Conservation (phyloP, 805 yeast genomes). For the Metschnikowia proteae region DNA sequence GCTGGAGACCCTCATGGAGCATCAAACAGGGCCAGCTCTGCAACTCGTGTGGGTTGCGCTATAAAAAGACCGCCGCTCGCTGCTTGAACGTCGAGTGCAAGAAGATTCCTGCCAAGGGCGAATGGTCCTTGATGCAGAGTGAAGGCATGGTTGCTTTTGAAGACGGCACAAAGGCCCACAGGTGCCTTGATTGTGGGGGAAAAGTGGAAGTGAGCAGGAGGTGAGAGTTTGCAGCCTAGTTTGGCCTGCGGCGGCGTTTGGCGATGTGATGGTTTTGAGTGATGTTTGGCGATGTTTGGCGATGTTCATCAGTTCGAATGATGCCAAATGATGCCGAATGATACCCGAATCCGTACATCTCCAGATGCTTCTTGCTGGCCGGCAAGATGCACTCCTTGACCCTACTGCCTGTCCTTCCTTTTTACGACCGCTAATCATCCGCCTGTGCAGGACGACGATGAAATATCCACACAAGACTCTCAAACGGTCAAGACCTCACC, state of each 20-base stretch:
- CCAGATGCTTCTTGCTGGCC: no score
- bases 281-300: neutral
- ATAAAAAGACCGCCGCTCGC: slow-evolving; percentile 90
- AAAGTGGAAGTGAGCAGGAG: slow-evolving; percentile 33
- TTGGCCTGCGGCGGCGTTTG: neutral
- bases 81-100: slow-evolving; percentile 74
- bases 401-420: no score
- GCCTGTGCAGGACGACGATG: no score
- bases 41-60: slow-evolving; percentile 92
- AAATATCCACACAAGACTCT: no score
- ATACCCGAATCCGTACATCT: neutral
- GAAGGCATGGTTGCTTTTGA: slow-evolving; percentile 49
- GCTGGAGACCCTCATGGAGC: slow-evolving; percentile 99
- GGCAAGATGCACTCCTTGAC: no score
- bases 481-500: no score
- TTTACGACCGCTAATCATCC: no score
- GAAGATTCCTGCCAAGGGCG: slow-evolving; percentile 94
- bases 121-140: slow-evolving; percentile 82
- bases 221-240: neutral
- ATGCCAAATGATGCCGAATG: neutral
- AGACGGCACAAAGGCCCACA: slow-evolving; percentile 38
- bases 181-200: slow-evolving; percentile 42
- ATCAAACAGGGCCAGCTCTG: slow-evolving; percentile 89
- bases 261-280: neutral
- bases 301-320: neutral